phyloP scores from a whole-genome alignment of 495 filamentous ascomycete species.

The Cercophora samala region DNA sequence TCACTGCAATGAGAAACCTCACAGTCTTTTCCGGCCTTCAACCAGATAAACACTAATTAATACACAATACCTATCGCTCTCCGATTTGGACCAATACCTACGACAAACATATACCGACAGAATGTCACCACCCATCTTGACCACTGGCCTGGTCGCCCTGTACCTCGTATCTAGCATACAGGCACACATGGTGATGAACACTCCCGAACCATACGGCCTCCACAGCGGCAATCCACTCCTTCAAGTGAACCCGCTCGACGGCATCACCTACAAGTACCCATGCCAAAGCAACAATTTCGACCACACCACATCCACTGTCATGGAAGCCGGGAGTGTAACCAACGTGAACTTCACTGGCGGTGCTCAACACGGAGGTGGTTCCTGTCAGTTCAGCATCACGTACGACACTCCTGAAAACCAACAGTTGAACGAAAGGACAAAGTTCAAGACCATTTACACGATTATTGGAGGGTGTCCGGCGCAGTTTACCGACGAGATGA shows the following conservation, averaged over 20 bases:
- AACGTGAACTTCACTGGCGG: slow-evolving; percentile 47
- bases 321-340: slow-evolving; percentile 47
- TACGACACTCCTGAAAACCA: slow-evolving; percentile 55
- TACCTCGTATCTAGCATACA: slow-evolving; percentile 44
- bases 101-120: not conserved
- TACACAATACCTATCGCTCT: no score
- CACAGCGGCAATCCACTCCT: slow-evolving; percentile 24
- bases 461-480: slow-evolving; percentile 66
- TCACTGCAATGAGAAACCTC: no score
- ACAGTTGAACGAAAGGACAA: slow-evolving; percentile 35
- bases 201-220: slow-evolving; percentile 56
- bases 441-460: slow-evolving; percentile 68
- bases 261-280: slow-evolving; percentile 59
- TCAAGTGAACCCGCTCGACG: slow-evolving; percentile 58
- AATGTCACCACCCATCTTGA: slow-evolving; percentile 7
- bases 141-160: slow-evolving; percentile 21
- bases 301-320: slow-evolving; percentile 35
- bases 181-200: slow-evolving; percentile 64
- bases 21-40: no score
- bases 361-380: slow-evolving; percentile 72
- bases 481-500: slow-evolving; percentile 31
- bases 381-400: slow-evolving; percentile 73
- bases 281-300: slow-evolving; percentile 54
- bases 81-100: no score
- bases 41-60: no score